Conservation (phyloP, 352 stramenopile genomes). For the Phytopythium montanum region DNA sequence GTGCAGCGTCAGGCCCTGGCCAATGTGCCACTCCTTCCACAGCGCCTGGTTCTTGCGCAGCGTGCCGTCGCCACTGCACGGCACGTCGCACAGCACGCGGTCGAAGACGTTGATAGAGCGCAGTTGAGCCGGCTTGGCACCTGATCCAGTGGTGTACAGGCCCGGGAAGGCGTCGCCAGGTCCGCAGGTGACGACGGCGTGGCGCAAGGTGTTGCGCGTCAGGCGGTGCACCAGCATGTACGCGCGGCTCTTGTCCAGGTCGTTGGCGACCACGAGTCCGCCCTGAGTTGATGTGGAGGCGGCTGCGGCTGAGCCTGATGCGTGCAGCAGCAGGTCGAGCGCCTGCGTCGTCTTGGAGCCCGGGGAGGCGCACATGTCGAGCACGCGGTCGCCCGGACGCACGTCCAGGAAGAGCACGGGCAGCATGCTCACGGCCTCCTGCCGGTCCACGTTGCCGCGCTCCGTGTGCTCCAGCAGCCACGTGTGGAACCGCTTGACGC, state of each 20-base stretch:
- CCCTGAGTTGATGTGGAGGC: slow-evolving; percentile 18
- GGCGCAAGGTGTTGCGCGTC: slow-evolving; percentile 74
- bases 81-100: slow-evolving; percentile 97
- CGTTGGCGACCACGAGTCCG: slow-evolving; percentile 94
- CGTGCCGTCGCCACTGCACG: slow-evolving; percentile 98
- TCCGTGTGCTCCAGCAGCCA: slow-evolving; percentile 93
- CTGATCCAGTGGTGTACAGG: slow-evolving; percentile 50
- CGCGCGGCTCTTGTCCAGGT: slow-evolving; percentile 94
- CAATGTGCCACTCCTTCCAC: slow-evolving; percentile 94
- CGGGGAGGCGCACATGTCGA: slow-evolving; percentile 94
- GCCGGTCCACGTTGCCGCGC: slow-evolving; percentile 91
- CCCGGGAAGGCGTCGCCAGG: slow-evolving; percentile 93
- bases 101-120: slow-evolving; percentile 93
- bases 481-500: slow-evolving; percentile 89
- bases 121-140: slow-evolving; percentile 19
- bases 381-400: slow-evolving; percentile 72
- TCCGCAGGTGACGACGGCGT: slow-evolving; percentile 91
- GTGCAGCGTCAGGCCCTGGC: slow-evolving; percentile 90
- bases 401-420: slow-evolving; percentile 96
- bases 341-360: slow-evolving; percentile 99
- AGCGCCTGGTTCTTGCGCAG: slow-evolving; percentile 96
- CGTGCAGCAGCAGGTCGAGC: slow-evolving; percentile 80
- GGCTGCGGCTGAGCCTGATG: background rate
- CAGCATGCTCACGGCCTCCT: slow-evolving; percentile 99
- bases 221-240: slow-evolving; percentile 98